Evolutionary conservation across 2,329 filamentous ascomycete species (phyloP).

Genomic region (Aspergillus tanneri): DNA sequence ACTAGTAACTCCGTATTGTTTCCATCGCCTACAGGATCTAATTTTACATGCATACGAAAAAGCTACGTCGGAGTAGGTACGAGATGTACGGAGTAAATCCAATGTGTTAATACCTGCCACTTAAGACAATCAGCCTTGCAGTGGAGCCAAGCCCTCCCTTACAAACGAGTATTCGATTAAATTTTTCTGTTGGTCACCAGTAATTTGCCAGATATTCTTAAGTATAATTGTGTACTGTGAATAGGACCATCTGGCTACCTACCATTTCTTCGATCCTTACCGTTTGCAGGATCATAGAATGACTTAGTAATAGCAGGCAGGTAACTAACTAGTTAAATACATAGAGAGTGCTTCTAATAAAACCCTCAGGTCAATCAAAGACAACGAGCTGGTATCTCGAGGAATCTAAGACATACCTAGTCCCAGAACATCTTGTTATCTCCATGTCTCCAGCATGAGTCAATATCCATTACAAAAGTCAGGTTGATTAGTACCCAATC

Average conservation of each 20-base stretch:
- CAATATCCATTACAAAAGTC: too few relatives aligned
- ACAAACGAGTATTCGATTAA: neutral
- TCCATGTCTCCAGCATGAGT: too few relatives aligned
- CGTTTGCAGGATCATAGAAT: neutral
- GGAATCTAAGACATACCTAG: too few relatives aligned
- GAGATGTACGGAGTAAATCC: neutral
- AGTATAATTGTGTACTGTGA: neutral
- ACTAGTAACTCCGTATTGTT: too few relatives aligned
- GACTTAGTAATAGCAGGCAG: too few relatives aligned
- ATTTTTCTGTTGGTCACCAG: neutral
- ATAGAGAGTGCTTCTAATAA: too few relatives aligned
- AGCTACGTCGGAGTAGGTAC: neutral
- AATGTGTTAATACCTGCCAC: slow-evolving; percentile 1
- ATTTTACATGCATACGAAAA: neutral
- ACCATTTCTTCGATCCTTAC: neutral
- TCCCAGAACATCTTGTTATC: too few relatives aligned
- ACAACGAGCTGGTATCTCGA: too few relatives aligned
- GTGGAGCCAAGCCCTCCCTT: slow-evolving; percentile 5
- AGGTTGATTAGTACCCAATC: too few relatives aligned
- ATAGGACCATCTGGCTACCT: neutral
- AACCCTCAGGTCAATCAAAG: too few relatives aligned
- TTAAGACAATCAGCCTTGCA: slow-evolving; percentile 15
- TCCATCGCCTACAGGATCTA: neutral
- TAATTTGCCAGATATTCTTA: neutral
- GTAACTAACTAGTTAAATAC: too few relatives aligned